phyloP scores from a whole-genome alignment of 768 basidiomycete genomes.

The Mrakia hoshinonis region DNA sequence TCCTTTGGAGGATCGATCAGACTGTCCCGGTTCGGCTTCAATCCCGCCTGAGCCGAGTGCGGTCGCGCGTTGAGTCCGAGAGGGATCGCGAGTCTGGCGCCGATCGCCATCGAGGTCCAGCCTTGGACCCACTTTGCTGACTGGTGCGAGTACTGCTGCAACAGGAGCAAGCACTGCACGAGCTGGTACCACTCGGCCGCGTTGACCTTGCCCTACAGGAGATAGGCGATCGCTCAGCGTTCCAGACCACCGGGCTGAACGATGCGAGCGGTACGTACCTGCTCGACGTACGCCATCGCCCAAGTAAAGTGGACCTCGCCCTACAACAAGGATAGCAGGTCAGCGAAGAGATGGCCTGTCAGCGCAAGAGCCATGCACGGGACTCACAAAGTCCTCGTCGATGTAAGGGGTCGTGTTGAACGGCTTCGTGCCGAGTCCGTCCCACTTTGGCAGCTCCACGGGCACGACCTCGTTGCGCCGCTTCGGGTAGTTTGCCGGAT shows the following conservation, averaged over 20 bases:
- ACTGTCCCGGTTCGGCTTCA: background rate
- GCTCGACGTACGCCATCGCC: background rate
- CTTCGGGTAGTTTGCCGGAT: background rate
- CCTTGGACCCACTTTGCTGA: background rate
- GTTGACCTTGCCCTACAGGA: background rate
- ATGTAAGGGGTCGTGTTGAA: background rate
- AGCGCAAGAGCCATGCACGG: background rate
- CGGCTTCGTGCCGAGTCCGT: background rate
- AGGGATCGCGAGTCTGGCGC: background rate
- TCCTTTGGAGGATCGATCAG: background rate
- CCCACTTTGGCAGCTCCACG: background rate
- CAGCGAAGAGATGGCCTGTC: background rate
- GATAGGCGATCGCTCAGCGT: too few species aligned
- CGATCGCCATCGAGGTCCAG: background rate
- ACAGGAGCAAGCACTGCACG: background rate
- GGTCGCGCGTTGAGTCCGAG: slow-evolving; percentile 9
- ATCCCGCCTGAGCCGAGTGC: background rate
- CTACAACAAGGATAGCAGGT: background rate
- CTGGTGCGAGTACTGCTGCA: slow-evolving; percentile 3
- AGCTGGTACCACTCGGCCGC: background rate
- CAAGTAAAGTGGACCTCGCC: background rate
- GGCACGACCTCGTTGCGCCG: slow-evolving; percentile 1
- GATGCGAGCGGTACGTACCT: too few species aligned
- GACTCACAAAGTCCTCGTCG: slow-evolving; percentile 9
- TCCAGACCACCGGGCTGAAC: too few species aligned